Evolutionary conservation across 2,329 filamentous ascomycete species (phyloP).

Genomic region (Apiospora hydei): DNA sequence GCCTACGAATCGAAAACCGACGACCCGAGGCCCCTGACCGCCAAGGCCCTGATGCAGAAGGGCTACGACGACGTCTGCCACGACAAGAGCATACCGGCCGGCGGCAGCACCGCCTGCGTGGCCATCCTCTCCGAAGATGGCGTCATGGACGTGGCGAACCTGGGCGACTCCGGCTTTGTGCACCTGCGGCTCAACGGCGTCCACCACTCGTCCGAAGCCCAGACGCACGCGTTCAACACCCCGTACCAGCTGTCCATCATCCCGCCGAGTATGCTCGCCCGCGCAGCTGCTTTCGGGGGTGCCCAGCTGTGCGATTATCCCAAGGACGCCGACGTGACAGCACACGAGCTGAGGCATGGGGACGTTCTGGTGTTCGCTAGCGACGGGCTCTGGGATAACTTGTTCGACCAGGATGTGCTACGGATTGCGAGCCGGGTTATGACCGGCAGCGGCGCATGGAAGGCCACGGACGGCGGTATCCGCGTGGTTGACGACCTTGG

Average conservation of each 20-base stretch:
- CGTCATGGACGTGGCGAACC: constrained; percentile 84
- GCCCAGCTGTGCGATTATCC: constrained; percentile 83
- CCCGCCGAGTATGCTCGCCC: constrained; percentile 78
- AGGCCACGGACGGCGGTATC: constrained; percentile 66
- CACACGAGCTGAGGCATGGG: constrained; percentile 81
- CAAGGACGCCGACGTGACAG: constrained; percentile 80
- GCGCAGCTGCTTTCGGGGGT: constrained; percentile 85
- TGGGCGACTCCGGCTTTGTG: constrained; percentile 94
- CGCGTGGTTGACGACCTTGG: constrained; percentile 67
- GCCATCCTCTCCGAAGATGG: constrained; percentile 78
- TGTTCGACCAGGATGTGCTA: constrained; percentile 89
- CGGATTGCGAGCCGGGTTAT: constrained; percentile 80
- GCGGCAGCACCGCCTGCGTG: constrained; percentile 93
- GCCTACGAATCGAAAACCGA: constrained; percentile 64
- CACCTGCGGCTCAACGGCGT: constrained; percentile 87
- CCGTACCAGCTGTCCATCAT: constrained; percentile 93
- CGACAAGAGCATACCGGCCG: constrained; percentile 77
- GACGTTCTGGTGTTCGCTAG: constrained; percentile 94
- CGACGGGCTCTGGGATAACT: constrained; percentile 95
- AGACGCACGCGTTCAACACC: constrained; percentile 98
- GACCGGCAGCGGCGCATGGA: constrained; percentile 78
- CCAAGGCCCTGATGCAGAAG: constrained; percentile 77
- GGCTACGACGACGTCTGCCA: constrained; percentile 84
- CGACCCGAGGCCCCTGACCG: constrained; percentile 54
- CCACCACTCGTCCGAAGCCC: constrained; percentile 80